Conservation (phyloP, 2,329 filamentous ascomycete genomes). For the Aspergillus japonicus region DNA sequence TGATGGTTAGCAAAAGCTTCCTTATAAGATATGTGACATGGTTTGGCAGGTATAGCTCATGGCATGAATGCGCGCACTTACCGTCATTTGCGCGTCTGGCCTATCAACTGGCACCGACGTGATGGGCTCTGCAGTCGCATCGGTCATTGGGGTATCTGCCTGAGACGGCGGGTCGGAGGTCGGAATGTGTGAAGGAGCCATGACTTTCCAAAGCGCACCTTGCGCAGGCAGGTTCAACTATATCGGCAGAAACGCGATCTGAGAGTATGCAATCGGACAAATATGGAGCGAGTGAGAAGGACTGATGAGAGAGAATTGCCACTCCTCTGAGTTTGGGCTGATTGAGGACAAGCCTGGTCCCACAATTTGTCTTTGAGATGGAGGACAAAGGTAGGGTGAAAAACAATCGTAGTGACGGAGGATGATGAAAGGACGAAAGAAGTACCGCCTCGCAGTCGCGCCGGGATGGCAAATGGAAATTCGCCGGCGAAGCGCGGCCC, state of each 20-base stretch:
- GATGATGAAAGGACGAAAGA: constrained; percentile 20
- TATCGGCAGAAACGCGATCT: not conserved
- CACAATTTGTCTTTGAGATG: not conserved
- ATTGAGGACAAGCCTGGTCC: not conserved
- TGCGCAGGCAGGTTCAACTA: constrained; percentile 20
- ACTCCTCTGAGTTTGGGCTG: not conserved
- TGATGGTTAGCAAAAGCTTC: constrained; percentile 11
- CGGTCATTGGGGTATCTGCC: constrained; percentile 49
- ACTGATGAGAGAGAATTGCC: not conserved
- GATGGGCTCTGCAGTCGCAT: constrained; percentile 38
- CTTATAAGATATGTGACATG: not conserved
- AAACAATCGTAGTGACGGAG: not conserved
- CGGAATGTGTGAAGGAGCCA: constrained; percentile 42
- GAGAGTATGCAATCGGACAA: not conserved
- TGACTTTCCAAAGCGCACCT: constrained; percentile 30
- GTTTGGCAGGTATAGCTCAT: not conserved
- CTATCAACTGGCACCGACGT: constrained; percentile 38
- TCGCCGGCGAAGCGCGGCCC: constrained; percentile 26
- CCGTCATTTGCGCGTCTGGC: constrained; percentile 41
- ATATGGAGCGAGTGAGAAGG: not conserved
- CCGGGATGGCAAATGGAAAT: constrained; percentile 35
- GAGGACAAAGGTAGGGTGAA: not conserved
- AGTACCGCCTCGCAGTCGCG: constrained; percentile 33
- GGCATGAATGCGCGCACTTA: constrained; percentile 25
- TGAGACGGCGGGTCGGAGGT: constrained; percentile 45